Conservation (phyloP, 2,329 filamentous ascomycete genomes). For the Talaromyces piceae region DNA sequence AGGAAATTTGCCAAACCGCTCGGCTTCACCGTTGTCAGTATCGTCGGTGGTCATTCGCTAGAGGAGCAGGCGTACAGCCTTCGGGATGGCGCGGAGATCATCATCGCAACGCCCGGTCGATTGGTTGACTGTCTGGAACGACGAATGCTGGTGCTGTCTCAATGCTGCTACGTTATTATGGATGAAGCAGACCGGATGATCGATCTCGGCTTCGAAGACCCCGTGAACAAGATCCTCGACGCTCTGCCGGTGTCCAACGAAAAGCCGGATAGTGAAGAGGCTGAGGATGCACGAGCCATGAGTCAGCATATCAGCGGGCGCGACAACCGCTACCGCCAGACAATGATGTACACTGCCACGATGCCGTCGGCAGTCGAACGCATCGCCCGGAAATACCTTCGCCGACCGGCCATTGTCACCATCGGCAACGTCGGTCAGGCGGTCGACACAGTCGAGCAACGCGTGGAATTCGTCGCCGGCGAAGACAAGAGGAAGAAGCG, state of each 20-base stretch:
- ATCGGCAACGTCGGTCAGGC: constrained; percentile 94
- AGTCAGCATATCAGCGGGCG: constrained; percentile 64
- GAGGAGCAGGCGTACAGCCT: constrained; percentile 90
- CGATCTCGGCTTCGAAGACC: constrained; percentile 94
- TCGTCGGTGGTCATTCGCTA: constrained; percentile 93
- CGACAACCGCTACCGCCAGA: constrained; percentile 75
- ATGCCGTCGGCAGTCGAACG: constrained; percentile 91
- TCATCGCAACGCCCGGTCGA: constrained; percentile 96
- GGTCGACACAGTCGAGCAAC: constrained; percentile 95
- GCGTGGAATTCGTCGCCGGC: constrained; percentile 80
- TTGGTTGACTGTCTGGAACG: constrained; percentile 95
- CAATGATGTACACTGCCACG: constrained; percentile 99
- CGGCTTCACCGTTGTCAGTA: constrained; percentile 90
- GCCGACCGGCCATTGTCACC: constrained; percentile 84
- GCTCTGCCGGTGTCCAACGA: constrained; percentile 87
- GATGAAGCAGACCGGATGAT: constrained; percentile 99
- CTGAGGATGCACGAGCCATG: constrained; percentile 83
- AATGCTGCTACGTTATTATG: constrained; percentile 99
- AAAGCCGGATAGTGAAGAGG: constrained; percentile 88
- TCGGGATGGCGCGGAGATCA: constrained; percentile 88
- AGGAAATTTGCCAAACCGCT: constrained; percentile 85
- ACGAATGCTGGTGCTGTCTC: constrained; percentile 80
- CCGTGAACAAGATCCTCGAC: constrained; percentile 94
- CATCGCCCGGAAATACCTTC: constrained; percentile 94
- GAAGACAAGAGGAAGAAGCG: constrained; percentile 97